Evolutionary conservation across 2,329 filamentous ascomycete genomes (phyloP), one percentile per base, ranked within the genome.

Genomic region (Aquanectria penicillioides): DNA sequence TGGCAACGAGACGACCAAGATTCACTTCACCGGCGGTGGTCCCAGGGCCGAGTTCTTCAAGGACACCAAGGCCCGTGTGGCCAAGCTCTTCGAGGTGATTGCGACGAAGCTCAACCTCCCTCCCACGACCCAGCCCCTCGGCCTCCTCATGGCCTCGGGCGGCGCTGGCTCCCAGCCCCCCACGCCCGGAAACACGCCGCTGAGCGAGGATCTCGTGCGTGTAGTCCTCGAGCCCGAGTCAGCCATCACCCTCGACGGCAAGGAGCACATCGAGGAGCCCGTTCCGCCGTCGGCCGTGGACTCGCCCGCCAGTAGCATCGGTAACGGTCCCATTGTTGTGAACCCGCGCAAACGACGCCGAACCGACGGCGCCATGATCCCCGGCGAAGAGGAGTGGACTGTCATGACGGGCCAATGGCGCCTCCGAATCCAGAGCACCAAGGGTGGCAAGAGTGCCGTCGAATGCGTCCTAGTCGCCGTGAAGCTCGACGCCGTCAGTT

Each of bases 61-160:
- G 12, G 84, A 90, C 41, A 86, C 88, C 5, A 89, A 90, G 64
- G 82, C 86, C 10, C 85, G 92, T 49, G 82, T 97, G 15, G 83
- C 87, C 0, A 89, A 88, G 52, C 79, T 97, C 6, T 86, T 96
- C 64, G 89, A 92, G 67, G 89, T 97, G 8, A 83, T 97, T n/a
- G 87, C 90, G 2, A 89, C 89, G 28, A 96, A 94, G 73, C 84
- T 95, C 65, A 90, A 89, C 62, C 74, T 93, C 6, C 86, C 90
- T 10, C 79, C 80, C 0, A 83, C 82, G 1, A 82, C 80, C 0
- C 80, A 85, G 57, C 86, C 89, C 0, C 75, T 91, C 1, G 89
- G 90, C 7, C 77, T 91, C 31, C 81, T 91, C 73, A 89, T 91
- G 85, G 79, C 84, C 43, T 81, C 85, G 4, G 87, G 86, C n/a